Percentiles rank a stretch among this genome's conserved stretches.
These are phyloP conservation scores for Aegilops tauschii DNA, from an alignment of 176 grass and related monocot genomes.

Conservation along the genomic window DNA sequence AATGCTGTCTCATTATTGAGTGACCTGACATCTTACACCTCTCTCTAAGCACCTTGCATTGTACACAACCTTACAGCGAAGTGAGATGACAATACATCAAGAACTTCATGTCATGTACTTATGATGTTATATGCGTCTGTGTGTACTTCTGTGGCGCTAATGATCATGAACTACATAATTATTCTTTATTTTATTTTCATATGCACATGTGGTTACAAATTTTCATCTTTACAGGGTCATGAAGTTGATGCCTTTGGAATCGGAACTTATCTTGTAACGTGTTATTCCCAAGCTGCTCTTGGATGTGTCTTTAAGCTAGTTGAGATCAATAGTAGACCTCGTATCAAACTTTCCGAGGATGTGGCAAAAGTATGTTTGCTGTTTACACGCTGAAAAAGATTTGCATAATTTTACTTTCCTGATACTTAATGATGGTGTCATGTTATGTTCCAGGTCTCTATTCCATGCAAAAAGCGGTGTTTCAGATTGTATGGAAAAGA, in stretches of 20 bases:
- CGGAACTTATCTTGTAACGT: conserved; percentile 95
- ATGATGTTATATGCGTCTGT: conserved; percentile 5
- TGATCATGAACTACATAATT: not conserved
- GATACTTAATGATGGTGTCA: not conserved
- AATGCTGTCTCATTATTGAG: not conserved
- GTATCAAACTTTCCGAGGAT: conserved; percentile 98
- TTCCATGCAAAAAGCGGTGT: conserved; percentile 92
- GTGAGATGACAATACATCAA: not conserved
- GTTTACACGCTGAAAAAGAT: not conserved
- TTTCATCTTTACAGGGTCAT: conserved; percentile 76
- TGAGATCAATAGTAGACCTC: conserved; percentile 92
- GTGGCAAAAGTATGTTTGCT: conserved; percentile 72
- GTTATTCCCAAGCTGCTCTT: conserved; percentile 96
- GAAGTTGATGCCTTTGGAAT: conserved; percentile 97
- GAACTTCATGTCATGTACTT: not conserved
- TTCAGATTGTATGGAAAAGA: conserved; percentile 96
- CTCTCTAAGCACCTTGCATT: too few species aligned
- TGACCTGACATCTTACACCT: not conserved
- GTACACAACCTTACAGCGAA: not conserved
- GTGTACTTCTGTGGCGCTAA: conserved; percentile 6
- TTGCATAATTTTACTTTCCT: conserved; percentile 4
- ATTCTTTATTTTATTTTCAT: conserved; percentile 13
- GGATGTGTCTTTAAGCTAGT: conserved; percentile 99
- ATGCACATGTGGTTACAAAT: conserved; percentile 12
- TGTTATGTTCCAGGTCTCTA: conserved; percentile 69